Evolutionary conservation across 2,329 filamentous ascomycete species (phyloP).

Genomic region (Juglanconis sp.): DNA sequence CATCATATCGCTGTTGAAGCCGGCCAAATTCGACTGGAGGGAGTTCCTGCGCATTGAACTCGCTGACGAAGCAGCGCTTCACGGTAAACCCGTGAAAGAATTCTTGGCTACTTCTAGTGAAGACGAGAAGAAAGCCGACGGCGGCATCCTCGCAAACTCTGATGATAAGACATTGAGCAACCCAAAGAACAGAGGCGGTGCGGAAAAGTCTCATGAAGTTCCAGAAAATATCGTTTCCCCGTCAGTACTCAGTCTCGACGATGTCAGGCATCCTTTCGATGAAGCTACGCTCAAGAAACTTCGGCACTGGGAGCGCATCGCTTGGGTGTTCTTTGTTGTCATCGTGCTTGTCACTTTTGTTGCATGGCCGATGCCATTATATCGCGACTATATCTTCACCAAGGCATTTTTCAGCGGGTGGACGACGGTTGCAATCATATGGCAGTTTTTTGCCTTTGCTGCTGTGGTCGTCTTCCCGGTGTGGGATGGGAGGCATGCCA

Average conservation of each 20-base stretch:
- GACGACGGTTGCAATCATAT: constrained; percentile 41
- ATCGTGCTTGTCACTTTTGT: constrained; percentile 44
- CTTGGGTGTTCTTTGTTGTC: constrained; percentile 36
- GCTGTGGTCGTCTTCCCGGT: constrained; percentile 45
- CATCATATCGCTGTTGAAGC: constrained; percentile 38
- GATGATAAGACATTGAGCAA: background rate
- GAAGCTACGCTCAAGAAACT: constrained; percentile 31
- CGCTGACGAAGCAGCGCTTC: constrained; percentile 33
- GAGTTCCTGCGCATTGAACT: constrained; percentile 46
- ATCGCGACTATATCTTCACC: constrained; percentile 46
- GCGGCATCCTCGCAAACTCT: background rate
- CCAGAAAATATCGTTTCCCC: constrained; percentile 1
- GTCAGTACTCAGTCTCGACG: constrained; percentile 29
- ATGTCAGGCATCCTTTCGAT: constrained; percentile 42
- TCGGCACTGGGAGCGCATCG: constrained; percentile 35
- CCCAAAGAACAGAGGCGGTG: background rate
- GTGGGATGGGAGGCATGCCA: constrained; percentile 43
- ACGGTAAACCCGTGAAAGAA: constrained; percentile 5
- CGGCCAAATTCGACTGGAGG: constrained; percentile 31
- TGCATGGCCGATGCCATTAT: constrained; percentile 47
- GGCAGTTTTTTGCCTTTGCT: constrained; percentile 45
- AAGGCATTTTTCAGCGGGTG: constrained; percentile 43
- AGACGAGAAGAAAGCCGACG: background rate
- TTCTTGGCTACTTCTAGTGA: background rate
- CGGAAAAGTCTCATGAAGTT: background rate